Base-by-base conservation (phyloP, 2,329 filamentous ascomycete genomes). In the Chalaropsis thielavioides region DNA sequence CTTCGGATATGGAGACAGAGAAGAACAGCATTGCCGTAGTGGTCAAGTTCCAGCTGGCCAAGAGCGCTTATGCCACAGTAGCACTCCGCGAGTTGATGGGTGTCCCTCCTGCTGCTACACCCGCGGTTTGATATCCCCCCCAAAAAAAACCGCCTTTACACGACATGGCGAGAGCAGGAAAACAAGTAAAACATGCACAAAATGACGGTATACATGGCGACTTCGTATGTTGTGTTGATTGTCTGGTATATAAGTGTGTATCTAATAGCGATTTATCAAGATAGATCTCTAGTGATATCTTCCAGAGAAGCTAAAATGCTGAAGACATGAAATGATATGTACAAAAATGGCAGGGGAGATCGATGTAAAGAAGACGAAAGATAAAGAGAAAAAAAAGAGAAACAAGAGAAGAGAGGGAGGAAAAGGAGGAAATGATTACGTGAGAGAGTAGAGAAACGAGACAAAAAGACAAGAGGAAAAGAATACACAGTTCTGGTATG, bases 21-120 rank as follows among this genome's bases (percentile, higher is more conserved):
- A 68, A 64, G 61, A 76, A 76, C 64, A 86, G 87, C 71, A 76
- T 89, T 19, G 89, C 86, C 0, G 79, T 90, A 0, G 75, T 89
- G 31, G 73, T 94, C 69, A 90, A 85, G 72, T 82, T 95, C 75
- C 86, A 90, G 72, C 79, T 95, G 35, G 87, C 84, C 0, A 84
- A 85, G 61, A 91, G 88, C 71, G 87, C 90, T 71, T 95, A 95
- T 75, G 90, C 90, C 0, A 95, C 90, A 0, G 89, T 95, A 79
- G 88, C 88, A 13, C 73, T 95, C 69, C 78, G 90, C 63, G 90
- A 95, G 75, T 75, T 95, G 68, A 91, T 90, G 79, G 76, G 77
- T n/a, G 74, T 77, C 27, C 46, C 59, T 24, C 59, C 41, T 24
- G 40, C 40, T 61, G 40, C 24, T 27, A 17, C 40, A 11, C n/a